A percentile compares a stretch with the other conserved stretches of the same genome.
phyloP scores from a whole-genome alignment of 495 filamentous ascomycete genomes.

The Talaromyces nanjingensis region DNA sequence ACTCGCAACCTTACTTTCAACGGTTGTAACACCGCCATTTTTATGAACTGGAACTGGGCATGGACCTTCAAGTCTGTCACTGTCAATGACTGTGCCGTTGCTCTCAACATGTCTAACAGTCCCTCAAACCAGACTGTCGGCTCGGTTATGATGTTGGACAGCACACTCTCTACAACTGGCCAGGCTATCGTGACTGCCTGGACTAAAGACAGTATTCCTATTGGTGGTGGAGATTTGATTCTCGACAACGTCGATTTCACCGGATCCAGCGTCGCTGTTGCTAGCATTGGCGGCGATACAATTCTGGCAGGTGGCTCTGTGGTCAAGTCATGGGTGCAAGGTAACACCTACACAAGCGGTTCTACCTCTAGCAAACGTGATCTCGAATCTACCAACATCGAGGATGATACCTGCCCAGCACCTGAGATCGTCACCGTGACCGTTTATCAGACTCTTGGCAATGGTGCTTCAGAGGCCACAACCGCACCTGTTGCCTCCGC shows the following conservation, averaged over 20 bases:
- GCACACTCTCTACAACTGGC: conserved; percentile 62
- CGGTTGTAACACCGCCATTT: conserved; percentile 80
- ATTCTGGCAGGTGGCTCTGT: conserved; percentile 67
- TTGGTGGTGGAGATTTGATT: conserved; percentile 70
- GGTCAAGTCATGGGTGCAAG: conserved; percentile 68
- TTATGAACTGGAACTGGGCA: conserved; percentile 93
- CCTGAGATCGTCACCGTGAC: conserved; percentile 2
- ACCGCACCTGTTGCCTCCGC: neutral
- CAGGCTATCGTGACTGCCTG: conserved; percentile 71
- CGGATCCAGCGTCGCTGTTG: conserved; percentile 48
- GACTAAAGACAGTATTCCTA: conserved; percentile 46
- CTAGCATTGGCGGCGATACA: conserved; percentile 39
- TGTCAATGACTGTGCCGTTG: conserved; percentile 74
- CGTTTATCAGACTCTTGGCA: neutral
- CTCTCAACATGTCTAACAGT: conserved; percentile 73
- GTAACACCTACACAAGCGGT: conserved; percentile 53
- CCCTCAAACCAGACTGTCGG: conserved; percentile 61
- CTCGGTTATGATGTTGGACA: conserved; percentile 76
- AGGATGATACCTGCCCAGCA: conserved; percentile 52
- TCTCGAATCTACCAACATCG: conserved; percentile 4
- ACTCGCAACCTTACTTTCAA: conserved; percentile 89
- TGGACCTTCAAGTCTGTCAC: conserved; percentile 78
- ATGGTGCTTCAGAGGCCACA: neutral
- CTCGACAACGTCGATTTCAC: conserved; percentile 82
- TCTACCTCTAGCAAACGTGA: conserved; percentile 11